Evolutionary conservation across 257 asterid species (phyloP).

Genomic region (Paulownia fortunei): DNA sequence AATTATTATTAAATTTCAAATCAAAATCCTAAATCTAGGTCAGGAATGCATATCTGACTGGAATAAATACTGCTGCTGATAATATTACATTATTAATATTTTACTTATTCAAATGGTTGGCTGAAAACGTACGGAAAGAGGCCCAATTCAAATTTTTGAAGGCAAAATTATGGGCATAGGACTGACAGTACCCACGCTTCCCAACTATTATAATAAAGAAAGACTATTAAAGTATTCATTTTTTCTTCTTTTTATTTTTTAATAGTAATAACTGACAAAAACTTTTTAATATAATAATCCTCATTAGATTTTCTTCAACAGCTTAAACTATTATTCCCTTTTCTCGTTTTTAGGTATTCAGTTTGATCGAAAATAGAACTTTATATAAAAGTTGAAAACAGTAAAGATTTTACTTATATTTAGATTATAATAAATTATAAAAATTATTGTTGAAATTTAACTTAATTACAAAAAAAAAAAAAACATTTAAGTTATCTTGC

Average conservation of each 20-base stretch:
- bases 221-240: neutral
- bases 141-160: neutral
- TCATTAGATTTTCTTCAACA: neutral
- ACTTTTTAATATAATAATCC: neutral
- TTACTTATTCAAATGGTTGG: neutral
- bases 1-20: neutral
- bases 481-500: no score
- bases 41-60: slow-evolving; percentile 6
- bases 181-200: slow-evolving; percentile 22
- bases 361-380: no score
- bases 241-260: neutral
- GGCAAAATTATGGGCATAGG: slow-evolving; percentile 7
- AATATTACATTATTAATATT: neutral
- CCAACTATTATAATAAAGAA: neutral
- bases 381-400: no score
- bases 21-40: slow-evolving; percentile 9
- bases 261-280: neutral
- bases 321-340: neutral
- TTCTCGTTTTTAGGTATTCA: no score
- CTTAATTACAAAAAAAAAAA: no score
- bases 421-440: no score
- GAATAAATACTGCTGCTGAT: slow-evolving; percentile 4
- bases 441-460: no score
- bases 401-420: no score
- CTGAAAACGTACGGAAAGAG: slow-evolving; percentile 18